These are phyloP conservation scores for Aureobasidium melanogenum DNA, from an alignment of 2,329 filamentous ascomycete species.

Conservation along the genomic window DNA sequence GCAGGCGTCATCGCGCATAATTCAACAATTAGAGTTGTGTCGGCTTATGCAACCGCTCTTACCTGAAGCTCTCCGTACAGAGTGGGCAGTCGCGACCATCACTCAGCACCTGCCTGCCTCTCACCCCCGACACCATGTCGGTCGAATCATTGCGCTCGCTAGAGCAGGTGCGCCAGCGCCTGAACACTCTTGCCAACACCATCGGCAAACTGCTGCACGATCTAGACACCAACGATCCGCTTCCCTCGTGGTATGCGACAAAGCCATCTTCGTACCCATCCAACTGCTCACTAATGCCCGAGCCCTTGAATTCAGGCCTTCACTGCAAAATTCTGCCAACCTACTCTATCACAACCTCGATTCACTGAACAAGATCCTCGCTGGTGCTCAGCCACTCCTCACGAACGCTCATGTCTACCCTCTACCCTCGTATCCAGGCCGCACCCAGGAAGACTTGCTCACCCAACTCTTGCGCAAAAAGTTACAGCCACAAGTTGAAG, in stretches of 20 bases:
- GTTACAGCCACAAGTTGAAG: slow-evolving; percentile 67
- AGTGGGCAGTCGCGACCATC: background rate
- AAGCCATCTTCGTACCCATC: background rate
- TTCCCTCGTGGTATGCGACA: slow-evolving; percentile 26
- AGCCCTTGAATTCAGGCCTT: slow-evolving; percentile 19
- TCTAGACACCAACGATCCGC: slow-evolving; percentile 22
- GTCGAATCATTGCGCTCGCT: slow-evolving; percentile 22
- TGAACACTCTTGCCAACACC: slow-evolving; percentile 21
- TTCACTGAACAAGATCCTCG: slow-evolving; percentile 56
- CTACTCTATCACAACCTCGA: slow-evolving; percentile 50
- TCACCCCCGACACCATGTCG: background rate
- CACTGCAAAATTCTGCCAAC: slow-evolving; percentile 22
- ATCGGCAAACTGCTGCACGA: slow-evolving; percentile 20
- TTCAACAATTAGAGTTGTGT: background rate
- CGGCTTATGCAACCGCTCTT: background rate
- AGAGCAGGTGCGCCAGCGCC: slow-evolving; percentile 25
- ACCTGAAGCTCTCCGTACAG: no score
- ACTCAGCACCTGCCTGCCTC: background rate
- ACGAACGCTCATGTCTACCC: slow-evolving; percentile 65
- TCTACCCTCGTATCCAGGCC: slow-evolving; percentile 58
- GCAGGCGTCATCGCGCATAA: background rate
- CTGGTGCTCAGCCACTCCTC: slow-evolving; percentile 58
- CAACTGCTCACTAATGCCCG: slow-evolving; percentile 5
- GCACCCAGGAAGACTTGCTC: slow-evolving; percentile 50
- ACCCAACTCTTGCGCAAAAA: slow-evolving; percentile 74